A percentile compares a stretch with the other conserved stretches of the same genome.
phyloP scores from a whole-genome alignment of 176 grass and related monocot genomes.

The Bolboschoenus planiculmis region DNA sequence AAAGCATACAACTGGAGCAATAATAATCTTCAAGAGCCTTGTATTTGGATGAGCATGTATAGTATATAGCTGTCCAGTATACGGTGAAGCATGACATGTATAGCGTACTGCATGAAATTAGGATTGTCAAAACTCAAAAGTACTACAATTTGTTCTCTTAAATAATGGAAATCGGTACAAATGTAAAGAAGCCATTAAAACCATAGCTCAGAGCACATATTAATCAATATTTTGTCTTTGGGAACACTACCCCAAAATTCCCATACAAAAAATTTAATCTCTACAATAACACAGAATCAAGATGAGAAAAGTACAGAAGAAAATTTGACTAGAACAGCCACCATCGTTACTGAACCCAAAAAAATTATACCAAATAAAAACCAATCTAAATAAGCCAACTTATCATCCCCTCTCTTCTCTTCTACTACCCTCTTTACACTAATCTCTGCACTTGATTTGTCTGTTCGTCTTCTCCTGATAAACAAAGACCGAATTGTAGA shows the following conservation, averaged over 20 bases:
- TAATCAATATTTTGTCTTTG: neutral
- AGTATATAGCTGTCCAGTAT: neutral
- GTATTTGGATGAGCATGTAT: neutral
- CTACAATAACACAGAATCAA: neutral
- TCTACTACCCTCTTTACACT: neutral
- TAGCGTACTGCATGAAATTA: neutral
- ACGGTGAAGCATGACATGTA: neutral
- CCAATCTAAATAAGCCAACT: slow-evolving; percentile 30
- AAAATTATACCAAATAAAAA: slow-evolving; percentile 47
- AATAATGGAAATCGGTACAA: neutral
- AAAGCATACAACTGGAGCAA: neutral
- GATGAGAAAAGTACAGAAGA: slow-evolving; percentile 20
- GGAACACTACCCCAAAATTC: neutral
- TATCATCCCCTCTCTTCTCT: slow-evolving; percentile 13
- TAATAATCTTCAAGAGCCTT: neutral
- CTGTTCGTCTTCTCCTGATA: slow-evolving; percentile 40
- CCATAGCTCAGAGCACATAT: neutral
- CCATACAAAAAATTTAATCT: neutral
- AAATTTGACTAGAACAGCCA: slow-evolving; percentile 35
- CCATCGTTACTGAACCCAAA: slow-evolving; percentile 38
- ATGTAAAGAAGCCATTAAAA: neutral
- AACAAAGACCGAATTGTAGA: slow-evolving; percentile 30
- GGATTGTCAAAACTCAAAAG: neutral
- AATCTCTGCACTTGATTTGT: slow-evolving; percentile 10
- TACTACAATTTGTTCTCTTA: neutral